Percentiles rank a stretch among this genome's conserved stretches.
Evolutionary conservation across 192 early-diverging fungal species (phyloP).

Genomic region (Backusella liffmaniae): DNA sequence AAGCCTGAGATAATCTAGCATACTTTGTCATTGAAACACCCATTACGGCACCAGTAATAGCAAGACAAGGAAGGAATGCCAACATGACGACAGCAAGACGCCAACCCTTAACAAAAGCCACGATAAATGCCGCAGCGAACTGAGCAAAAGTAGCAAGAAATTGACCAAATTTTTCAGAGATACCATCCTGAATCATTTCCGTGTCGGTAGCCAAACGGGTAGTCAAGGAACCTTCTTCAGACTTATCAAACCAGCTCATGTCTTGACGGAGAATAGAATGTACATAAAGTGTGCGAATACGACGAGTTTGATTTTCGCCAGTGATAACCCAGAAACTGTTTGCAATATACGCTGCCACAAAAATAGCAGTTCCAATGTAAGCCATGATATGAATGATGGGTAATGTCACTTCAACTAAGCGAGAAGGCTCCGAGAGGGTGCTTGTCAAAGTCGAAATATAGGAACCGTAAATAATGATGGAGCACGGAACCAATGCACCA

Average conservation of each 20-base stretch:
- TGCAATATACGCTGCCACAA: slow-evolving; percentile 55
- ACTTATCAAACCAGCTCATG: slow-evolving; percentile 82
- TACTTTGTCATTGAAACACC: slow-evolving; percentile 18
- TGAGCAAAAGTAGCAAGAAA: slow-evolving; percentile 58
- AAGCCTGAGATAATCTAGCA: slow-evolving; percentile 25
- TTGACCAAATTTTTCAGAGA: slow-evolving; percentile 78
- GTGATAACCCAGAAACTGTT: slow-evolving; percentile 55
- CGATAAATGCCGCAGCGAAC: slow-evolving; percentile 71
- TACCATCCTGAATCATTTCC: slow-evolving; percentile 84
- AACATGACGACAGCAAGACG: slow-evolving; percentile 77
- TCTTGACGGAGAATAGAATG: slow-evolving; percentile 81
- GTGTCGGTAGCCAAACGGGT: slow-evolving; percentile 84
- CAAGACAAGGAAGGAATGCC: slow-evolving; percentile 56
- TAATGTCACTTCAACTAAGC: slow-evolving; percentile 4
- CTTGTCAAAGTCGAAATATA: slow-evolving; percentile 8
- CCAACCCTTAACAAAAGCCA: slow-evolving; percentile 80
- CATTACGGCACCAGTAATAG: slow-evolving; percentile 8
- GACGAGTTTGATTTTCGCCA: slow-evolving; percentile 50
- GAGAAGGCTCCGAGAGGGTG: background rate
- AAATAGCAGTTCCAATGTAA: slow-evolving; percentile 56
- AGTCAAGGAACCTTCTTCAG: slow-evolving; percentile 74
- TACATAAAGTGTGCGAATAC: slow-evolving; percentile 76
- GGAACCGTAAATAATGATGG: slow-evolving; percentile 28
- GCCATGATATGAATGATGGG: slow-evolving; percentile 43
- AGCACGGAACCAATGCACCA: slow-evolving; percentile 18